These are phyloP conservation scores for Xylaria curta DNA, from an alignment of 495 filamentous ascomycete genomes.

Conservation along the genomic window DNA sequence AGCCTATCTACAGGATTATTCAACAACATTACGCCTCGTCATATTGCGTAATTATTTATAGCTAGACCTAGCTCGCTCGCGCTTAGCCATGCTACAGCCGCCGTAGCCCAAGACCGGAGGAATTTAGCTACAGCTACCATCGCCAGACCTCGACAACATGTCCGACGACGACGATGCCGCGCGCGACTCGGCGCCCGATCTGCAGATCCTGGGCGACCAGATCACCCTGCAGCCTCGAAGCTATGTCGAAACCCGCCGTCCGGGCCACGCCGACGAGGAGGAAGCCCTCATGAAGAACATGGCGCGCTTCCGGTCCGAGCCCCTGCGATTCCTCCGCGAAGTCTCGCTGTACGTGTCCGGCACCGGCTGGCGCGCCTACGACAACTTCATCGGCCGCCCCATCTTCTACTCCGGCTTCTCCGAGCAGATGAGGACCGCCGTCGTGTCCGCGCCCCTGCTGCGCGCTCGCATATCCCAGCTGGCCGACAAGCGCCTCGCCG, in stretches of 20 bases:
- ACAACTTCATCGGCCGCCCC: slow-evolving; percentile 85
- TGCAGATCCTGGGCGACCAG: slow-evolving; percentile 80
- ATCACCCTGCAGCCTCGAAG: slow-evolving; percentile 83
- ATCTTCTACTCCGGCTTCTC: slow-evolving; percentile 93
- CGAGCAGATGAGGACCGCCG: slow-evolving; percentile 81
- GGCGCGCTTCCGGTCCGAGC: slow-evolving; percentile 72
- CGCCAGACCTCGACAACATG: slow-evolving; percentile 35
- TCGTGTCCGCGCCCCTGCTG: slow-evolving; percentile 77
- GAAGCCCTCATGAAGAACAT: slow-evolving; percentile 80
- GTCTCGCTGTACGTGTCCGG: slow-evolving; percentile 89
- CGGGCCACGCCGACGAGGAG: slow-evolving; percentile 57
- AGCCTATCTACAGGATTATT: not conserved
- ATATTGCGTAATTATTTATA: not conserved
- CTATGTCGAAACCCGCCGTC: slow-evolving; percentile 59
- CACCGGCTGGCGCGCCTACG: slow-evolving; percentile 92
- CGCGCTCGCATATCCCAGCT: slow-evolving; percentile 76
- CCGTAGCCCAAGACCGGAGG: slow-evolving; percentile 13
- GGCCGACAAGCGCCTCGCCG: slow-evolving; percentile 70
- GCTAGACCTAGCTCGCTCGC: not conserved
- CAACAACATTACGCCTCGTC: not conserved
- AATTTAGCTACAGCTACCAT: not conserved
- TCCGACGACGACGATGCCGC: slow-evolving; percentile 42
- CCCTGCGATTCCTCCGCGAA: slow-evolving; percentile 82
- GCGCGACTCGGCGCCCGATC: slow-evolving; percentile 72
- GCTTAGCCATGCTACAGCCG: slow-evolving; percentile 20